These are phyloP conservation scores for Aspergillus brunneoviolaceus DNA, from an alignment of 2,329 filamentous ascomycete species.

Conservation along the genomic window DNA sequence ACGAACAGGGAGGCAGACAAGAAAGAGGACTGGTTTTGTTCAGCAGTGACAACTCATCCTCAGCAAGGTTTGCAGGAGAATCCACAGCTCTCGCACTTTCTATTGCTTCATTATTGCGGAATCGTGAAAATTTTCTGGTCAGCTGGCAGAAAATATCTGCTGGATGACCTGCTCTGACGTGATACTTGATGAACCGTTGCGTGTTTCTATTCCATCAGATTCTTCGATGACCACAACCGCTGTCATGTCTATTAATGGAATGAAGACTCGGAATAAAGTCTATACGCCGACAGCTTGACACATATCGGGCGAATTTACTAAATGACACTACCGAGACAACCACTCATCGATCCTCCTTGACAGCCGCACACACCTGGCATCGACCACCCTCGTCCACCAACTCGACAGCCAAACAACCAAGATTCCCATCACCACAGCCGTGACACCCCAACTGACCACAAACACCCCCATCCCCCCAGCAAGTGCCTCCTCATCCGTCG, in stretches of 20 bases:
- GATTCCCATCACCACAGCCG: slow-evolving; percentile 15
- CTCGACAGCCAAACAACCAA: slow-evolving; percentile 15
- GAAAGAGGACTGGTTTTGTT: neutral
- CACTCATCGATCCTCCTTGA: slow-evolving; percentile 21
- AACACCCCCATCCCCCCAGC: slow-evolving; percentile 11
- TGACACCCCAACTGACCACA: slow-evolving; percentile 18
- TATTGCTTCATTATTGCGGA: neutral
- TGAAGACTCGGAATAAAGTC: no score
- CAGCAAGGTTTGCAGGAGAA: no score
- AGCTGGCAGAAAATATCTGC: no score
- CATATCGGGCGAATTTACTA: no score
- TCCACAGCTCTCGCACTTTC: no score
- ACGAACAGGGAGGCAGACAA: neutral
- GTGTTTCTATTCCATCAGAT: no score
- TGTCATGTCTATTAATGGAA: no score
- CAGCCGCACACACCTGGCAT: slow-evolving; percentile 20
- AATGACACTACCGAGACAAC: neutral
- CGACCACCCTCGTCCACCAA: slow-evolving; percentile 22
- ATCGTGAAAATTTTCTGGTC: no score
- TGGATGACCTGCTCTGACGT: no score
- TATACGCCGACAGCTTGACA: no score
- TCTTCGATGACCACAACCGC: neutral
- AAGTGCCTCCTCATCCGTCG: slow-evolving; percentile 10
- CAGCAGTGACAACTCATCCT: no score
- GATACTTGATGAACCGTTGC: no score